phyloP scores from a whole-genome alignment of 768 basidiomycete species.

The Cantharellus anzutake region DNA sequence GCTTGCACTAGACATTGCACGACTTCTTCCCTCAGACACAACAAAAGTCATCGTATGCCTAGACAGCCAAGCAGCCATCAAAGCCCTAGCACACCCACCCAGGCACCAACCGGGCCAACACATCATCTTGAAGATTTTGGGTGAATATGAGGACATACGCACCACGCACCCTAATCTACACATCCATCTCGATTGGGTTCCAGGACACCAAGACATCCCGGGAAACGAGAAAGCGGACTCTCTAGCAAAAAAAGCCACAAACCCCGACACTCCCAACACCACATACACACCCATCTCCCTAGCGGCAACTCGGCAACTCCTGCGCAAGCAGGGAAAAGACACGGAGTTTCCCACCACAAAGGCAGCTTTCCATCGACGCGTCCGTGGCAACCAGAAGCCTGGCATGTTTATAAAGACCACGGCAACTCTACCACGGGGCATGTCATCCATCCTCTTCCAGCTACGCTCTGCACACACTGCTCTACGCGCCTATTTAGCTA shows the following conservation, averaged over 20 bases:
- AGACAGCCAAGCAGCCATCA: slow-evolving; percentile 6
- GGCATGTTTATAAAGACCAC: no score
- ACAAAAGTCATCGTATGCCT: background rate
- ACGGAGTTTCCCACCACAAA: background rate
- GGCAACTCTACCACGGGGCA: background rate
- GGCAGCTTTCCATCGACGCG: background rate
- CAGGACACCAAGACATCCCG: slow-evolving; percentile 4
- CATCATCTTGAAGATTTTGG: slow-evolving; percentile 2
- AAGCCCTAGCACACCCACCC: background rate
- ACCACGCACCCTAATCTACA: background rate
- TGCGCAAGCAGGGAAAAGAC: background rate
- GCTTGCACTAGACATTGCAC: background rate
- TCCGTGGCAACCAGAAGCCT: background rate
- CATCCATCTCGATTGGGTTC: slow-evolving; percentile 1
- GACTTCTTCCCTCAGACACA: background rate
- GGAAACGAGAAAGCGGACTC: slow-evolving; percentile 7
- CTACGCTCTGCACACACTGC: slow-evolving; percentile 6
- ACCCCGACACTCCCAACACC: background rate
- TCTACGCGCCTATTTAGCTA: slow-evolving; percentile 4
- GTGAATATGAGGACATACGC: background rate
- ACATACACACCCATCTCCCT: background rate
- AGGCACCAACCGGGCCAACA: slow-evolving; percentile 1
- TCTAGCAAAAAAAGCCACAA: slow-evolving; percentile 1
- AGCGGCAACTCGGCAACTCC: background rate
- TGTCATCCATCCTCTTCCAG: slow-evolving; percentile 3